phyloP scores from a whole-genome alignment of 768 basidiomycete species.

The Podaxis carcinomalis region DNA sequence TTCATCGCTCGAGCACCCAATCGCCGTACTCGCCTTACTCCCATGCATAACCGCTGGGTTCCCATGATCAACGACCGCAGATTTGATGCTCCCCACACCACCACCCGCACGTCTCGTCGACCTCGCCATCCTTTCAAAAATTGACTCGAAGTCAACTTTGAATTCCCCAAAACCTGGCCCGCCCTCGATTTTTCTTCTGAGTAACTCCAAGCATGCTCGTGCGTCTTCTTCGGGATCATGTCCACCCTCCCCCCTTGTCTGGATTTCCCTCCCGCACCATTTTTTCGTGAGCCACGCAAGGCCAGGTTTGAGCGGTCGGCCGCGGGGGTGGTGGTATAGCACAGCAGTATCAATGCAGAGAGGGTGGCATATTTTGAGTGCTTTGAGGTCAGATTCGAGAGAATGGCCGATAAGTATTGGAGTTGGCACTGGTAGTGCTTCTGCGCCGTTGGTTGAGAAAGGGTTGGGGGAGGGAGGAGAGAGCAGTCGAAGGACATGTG shows the following conservation, averaged over 20 bases:
- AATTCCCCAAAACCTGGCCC: conserved; percentile 85
- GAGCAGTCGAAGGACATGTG: conserved; percentile 59
- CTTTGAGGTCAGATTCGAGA: conserved; percentile 89
- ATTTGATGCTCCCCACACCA: conserved; percentile 38
- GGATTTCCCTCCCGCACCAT: conserved; percentile 90
- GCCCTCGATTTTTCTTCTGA: conserved; percentile 75
- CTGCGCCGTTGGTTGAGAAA: conserved; percentile 26
- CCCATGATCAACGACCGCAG: conserved; percentile 82
- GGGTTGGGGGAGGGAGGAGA: conserved; percentile 45
- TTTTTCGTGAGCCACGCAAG: conserved; percentile 96
- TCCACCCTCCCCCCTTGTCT: conserved; percentile 76
- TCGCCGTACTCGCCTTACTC: conserved; percentile 70
- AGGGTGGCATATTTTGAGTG: conserved; percentile 83
- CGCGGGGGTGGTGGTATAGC: conserved; percentile 88
- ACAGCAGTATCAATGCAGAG: conserved; percentile 90
- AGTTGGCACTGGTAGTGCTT: conserved; percentile 36
- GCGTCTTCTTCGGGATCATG: conserved; percentile 97
- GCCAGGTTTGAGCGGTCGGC: conserved; percentile 89
- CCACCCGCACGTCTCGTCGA: conserved; percentile 30
- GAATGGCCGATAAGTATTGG: conserved; percentile 93
- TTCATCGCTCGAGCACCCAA: conserved; percentile 73
- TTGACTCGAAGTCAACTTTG: conserved; percentile 77
- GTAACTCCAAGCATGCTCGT: conserved; percentile 77
- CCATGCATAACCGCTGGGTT: conserved; percentile 84
- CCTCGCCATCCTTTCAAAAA: conserved; percentile 81